Evolutionary conservation across 2,329 filamentous ascomycete genomes (phyloP).

Genomic region (Zymoseptoria tritici): DNA sequence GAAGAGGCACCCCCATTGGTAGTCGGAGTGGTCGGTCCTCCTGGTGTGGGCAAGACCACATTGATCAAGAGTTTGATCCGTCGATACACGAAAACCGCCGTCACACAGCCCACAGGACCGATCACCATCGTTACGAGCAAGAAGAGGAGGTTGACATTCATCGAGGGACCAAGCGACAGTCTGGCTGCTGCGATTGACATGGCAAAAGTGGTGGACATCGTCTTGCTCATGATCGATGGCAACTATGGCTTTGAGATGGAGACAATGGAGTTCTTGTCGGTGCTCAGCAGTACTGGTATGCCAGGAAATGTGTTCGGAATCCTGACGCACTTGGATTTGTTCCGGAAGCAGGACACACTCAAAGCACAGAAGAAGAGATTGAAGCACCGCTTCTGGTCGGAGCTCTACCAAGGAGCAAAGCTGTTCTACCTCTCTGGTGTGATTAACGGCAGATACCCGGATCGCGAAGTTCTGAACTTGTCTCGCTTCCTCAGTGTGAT

Average conservation of each 20-base stretch:
- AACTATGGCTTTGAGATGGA: constrained; percentile 99
- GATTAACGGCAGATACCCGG: constrained; percentile 92
- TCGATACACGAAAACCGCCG: constrained; percentile 90
- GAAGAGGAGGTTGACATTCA: constrained; percentile 84
- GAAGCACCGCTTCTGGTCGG: constrained; percentile 94
- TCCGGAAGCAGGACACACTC: constrained; percentile 84
- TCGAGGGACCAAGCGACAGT: constrained; percentile 92
- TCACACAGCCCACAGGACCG: constrained; percentile 81
- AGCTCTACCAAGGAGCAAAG: constrained; percentile 93
- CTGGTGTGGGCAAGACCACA: constrained; percentile 90
- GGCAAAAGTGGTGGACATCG: constrained; percentile 94
- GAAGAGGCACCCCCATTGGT: constrained; percentile 92
- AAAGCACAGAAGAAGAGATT: constrained; percentile 92
- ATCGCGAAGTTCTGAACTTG: constrained; percentile 91
- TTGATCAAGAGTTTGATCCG: constrained; percentile 89
- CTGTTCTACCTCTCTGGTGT: constrained; percentile 95
- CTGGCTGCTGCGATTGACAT: constrained; percentile 95
- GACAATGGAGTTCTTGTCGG: constrained; percentile 98
- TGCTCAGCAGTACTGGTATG: constrained; percentile 91
- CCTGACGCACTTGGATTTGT: constrained; percentile 90
- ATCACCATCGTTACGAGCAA: constrained; percentile 96
- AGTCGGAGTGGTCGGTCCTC: constrained; percentile 88
- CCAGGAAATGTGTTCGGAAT: constrained; percentile 97
- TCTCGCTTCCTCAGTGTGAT: constrained; percentile 94
- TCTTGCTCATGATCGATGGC: constrained; percentile 95